Conservation (phyloP, 1,284 basidiomycete genomes). For the Ustilago tritici region DNA sequence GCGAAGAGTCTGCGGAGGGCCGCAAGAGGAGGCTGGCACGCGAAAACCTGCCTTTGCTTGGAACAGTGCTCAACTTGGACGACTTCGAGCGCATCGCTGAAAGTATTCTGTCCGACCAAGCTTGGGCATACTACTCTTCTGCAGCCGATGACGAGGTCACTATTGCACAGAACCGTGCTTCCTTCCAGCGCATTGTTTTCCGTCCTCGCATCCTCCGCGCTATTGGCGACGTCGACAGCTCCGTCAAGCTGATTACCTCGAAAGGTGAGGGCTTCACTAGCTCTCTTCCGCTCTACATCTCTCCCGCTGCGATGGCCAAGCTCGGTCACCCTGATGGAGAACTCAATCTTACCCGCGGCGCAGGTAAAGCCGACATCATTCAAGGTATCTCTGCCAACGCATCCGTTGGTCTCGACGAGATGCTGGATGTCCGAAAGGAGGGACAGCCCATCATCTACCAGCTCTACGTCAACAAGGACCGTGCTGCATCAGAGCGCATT, state of each 20-base stretch:
- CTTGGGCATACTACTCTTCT: slow-evolving; percentile 69
- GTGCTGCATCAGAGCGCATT: slow-evolving; percentile 78
- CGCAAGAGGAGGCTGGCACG: slow-evolving; percentile 38
- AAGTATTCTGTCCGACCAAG: slow-evolving; percentile 59
- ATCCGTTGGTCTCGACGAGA: slow-evolving; percentile 80
- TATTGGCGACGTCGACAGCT: slow-evolving; percentile 83
- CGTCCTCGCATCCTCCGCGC: slow-evolving; percentile 90
- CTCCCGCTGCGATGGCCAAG: slow-evolving; percentile 87
- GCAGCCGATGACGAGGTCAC: slow-evolving; percentile 73
- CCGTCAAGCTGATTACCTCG: slow-evolving; percentile 35
- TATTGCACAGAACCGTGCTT: slow-evolving; percentile 78
- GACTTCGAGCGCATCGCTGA: slow-evolving; percentile 79
- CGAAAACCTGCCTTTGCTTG: slow-evolving; percentile 75
- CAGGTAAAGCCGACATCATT: slow-evolving; percentile 79
- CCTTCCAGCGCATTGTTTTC: slow-evolving; percentile 94
- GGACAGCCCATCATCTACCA: slow-evolving; percentile 73
- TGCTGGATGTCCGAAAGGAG: slow-evolving; percentile 75
- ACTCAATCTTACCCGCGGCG: slow-evolving; percentile 84
- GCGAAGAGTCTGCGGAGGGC: slow-evolving; percentile 43
- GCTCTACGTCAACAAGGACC: slow-evolving; percentile 85
- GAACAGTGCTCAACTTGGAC: slow-evolving; percentile 84
- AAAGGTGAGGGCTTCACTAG: slow-evolving; percentile 22
- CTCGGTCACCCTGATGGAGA: slow-evolving; percentile 93
- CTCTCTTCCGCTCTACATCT: slow-evolving; percentile 75
- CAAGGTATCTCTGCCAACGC: slow-evolving; percentile 90